Evolutionary conservation across 768 basidiomycete species (phyloP).

Genomic region (Mrakia gelida): DNA sequence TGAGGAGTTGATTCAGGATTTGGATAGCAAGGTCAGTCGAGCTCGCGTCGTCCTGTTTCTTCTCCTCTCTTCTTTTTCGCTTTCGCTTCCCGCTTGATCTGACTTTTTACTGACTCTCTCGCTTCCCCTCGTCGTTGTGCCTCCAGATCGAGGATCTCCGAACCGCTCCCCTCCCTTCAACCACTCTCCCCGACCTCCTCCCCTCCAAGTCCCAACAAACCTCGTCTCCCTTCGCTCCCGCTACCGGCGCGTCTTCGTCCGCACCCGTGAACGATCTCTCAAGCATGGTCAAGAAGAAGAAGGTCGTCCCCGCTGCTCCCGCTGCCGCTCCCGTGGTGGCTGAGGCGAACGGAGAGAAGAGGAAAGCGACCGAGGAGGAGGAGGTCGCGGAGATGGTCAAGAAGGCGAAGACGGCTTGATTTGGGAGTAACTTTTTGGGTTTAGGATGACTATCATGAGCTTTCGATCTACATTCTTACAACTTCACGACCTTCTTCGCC

Average conservation of each 20-base stretch:
- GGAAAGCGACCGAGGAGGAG: conserved; percentile 56
- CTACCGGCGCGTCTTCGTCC: conserved; percentile 44
- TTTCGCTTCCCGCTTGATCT: too few relatives aligned
- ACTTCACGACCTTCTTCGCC: neutral
- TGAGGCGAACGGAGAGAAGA: conserved; percentile 33
- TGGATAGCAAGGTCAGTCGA: conserved; percentile 67
- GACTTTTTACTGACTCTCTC: conserved; percentile 3
- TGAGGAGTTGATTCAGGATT: conserved; percentile 67
- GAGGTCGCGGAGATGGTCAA: conserved; percentile 44
- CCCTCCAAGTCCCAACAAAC: conserved; percentile 10
- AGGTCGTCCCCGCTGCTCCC: conserved; percentile 48
- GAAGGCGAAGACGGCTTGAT: conserved; percentile 27
- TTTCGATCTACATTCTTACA: neutral
- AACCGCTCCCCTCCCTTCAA: conserved; percentile 56
- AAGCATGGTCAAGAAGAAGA: conserved; percentile 82
- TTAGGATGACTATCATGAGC: neutral
- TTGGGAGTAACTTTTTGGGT: neutral
- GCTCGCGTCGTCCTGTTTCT: neutral
- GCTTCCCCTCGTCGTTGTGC: neutral
- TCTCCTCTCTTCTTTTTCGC: neutral
- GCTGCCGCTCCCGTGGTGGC: conserved; percentile 33
- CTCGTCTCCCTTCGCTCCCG: neutral
- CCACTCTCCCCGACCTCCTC: conserved; percentile 37
- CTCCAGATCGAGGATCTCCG: conserved; percentile 89
- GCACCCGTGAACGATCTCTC: conserved; percentile 74